These are phyloP conservation scores for Venturia asperata DNA, from an alignment of 2,329 filamentous ascomycete species.

Conservation along the genomic window DNA sequence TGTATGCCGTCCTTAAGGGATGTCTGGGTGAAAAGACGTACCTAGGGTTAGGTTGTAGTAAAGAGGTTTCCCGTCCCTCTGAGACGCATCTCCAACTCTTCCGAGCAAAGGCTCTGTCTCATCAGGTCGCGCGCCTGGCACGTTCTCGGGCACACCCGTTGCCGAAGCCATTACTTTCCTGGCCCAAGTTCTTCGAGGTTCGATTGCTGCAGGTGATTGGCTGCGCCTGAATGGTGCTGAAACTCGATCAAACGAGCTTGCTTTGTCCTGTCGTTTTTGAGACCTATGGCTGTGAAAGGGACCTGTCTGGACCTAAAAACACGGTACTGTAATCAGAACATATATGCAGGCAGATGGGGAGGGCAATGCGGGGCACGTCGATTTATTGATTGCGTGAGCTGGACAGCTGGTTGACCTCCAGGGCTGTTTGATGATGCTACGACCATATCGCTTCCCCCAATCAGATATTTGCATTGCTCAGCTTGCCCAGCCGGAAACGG, in stretches of 20 bases:
- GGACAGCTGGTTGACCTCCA: background rate
- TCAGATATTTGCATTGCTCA: background rate
- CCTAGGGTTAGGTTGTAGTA: conserved; percentile 67
- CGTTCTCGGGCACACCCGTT: conserved; percentile 56
- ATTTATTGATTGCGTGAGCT: conserved; percentile 4
- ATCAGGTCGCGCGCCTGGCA: conserved; percentile 30
- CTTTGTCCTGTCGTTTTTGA: background rate
- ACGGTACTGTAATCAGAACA: background rate
- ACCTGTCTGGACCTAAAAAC: background rate
- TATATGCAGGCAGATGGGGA: background rate
- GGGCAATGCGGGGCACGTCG: background rate
- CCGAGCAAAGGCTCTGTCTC: conserved; percentile 68
- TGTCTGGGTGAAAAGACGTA: conserved; percentile 35
- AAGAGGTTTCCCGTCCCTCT: conserved; percentile 57
- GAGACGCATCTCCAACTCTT: conserved; percentile 63
- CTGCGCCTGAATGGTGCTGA: background rate
- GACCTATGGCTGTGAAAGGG: background rate
- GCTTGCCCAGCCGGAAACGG: background rate
- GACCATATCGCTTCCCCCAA: background rate
- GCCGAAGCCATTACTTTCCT: conserved; percentile 55
- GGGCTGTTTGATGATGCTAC: conserved; percentile 6
- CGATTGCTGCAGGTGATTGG: too few relatives aligned
- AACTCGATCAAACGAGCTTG: background rate
- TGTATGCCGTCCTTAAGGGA: too few relatives aligned
- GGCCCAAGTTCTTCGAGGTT: too few relatives aligned